Evolutionary conservation across 78 protist genomes (phyloP).

Genomic region (Guillardia theta): DNA sequence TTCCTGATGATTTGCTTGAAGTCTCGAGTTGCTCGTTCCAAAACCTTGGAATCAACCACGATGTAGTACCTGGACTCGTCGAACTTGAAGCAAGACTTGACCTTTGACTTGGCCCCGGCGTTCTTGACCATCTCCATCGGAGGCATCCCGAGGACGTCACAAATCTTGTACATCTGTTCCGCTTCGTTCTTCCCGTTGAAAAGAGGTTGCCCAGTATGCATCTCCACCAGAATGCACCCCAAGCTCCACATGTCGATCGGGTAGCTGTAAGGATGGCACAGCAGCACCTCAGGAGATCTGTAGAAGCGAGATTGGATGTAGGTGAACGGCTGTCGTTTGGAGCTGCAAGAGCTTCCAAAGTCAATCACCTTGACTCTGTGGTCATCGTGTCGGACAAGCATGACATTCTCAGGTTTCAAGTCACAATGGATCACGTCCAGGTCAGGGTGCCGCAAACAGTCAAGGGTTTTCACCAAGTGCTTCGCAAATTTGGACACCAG

Average conservation of each 20-base stretch:
- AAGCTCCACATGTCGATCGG: slow-evolving; percentile 66
- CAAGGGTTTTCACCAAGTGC: slow-evolving; percentile 59
- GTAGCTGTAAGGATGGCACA: slow-evolving; percentile 71
- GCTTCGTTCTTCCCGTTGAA: slow-evolving; percentile 78
- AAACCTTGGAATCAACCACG: background rate
- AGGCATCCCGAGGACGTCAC: slow-evolving; percentile 78
- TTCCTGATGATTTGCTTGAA: background rate
- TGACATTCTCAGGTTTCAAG: slow-evolving; percentile 88
- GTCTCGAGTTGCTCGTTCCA: background rate
- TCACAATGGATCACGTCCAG: slow-evolving; percentile 89
- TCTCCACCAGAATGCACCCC: slow-evolving; percentile 92
- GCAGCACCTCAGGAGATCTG: slow-evolving; percentile 90
- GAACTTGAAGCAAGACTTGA: background rate
- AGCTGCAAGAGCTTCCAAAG: slow-evolving; percentile 87
- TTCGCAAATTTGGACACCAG: background rate
- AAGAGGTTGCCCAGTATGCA: slow-evolving; percentile 85
- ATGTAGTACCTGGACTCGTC: background rate
- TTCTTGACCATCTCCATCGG: slow-evolving; percentile 72
- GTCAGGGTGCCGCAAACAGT: slow-evolving; percentile 61
- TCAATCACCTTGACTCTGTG: slow-evolving; percentile 88
- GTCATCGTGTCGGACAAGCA: slow-evolving; percentile 70
- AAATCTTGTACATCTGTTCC: slow-evolving; percentile 63
- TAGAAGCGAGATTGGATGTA: slow-evolving; percentile 93
- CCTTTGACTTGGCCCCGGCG: slow-evolving; percentile 7
- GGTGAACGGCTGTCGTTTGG: slow-evolving; percentile 58